A percentile compares a stretch with the other conserved stretches of the same genome.
Conservation (phyloP, 1,139 yeast species). For the Kazachstania sp. region DNA sequence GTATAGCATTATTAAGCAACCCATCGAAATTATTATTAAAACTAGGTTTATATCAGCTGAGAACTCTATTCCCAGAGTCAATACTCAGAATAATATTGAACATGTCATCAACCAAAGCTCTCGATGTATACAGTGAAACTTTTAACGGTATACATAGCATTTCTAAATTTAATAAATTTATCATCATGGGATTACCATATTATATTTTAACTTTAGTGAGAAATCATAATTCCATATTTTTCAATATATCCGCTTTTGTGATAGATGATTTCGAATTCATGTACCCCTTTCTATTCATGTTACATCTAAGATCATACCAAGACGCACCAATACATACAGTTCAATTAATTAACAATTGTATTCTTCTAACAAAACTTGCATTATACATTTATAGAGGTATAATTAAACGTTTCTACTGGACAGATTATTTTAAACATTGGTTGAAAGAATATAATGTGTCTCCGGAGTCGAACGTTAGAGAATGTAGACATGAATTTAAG, state of each 20-base stretch:
- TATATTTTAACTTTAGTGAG: constrained; percentile 1
- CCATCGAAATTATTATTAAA: constrained; percentile 10
- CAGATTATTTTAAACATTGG: neutral
- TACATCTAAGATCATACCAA: neutral
- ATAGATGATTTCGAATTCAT: constrained; percentile 4
- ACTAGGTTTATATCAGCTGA: constrained; percentile 15
- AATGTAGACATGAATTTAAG: neutral
- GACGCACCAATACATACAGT: neutral
- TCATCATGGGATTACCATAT: constrained; percentile 12
- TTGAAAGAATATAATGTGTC: neutral
- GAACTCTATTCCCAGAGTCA: constrained; percentile 27
- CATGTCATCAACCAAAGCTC: constrained; percentile 24
- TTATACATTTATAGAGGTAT: constrained; percentile 1
- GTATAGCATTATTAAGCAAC: constrained; percentile 7
- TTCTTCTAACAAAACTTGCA: neutral
- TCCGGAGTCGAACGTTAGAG: neutral
- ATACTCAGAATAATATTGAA: constrained; percentile 32
- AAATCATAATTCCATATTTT: neutral
- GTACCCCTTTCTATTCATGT: constrained; percentile 5
- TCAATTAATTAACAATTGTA: constrained; percentile 1
- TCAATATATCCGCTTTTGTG: neutral
- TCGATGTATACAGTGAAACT: constrained; percentile 15
- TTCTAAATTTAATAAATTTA: constrained; percentile 12
- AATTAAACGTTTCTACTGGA: neutral
- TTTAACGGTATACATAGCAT: constrained; percentile 13